Evolutionary conservation across 2,329 filamentous ascomycete genomes (phyloP).

Genomic region (Fusarium camptoceras): DNA sequence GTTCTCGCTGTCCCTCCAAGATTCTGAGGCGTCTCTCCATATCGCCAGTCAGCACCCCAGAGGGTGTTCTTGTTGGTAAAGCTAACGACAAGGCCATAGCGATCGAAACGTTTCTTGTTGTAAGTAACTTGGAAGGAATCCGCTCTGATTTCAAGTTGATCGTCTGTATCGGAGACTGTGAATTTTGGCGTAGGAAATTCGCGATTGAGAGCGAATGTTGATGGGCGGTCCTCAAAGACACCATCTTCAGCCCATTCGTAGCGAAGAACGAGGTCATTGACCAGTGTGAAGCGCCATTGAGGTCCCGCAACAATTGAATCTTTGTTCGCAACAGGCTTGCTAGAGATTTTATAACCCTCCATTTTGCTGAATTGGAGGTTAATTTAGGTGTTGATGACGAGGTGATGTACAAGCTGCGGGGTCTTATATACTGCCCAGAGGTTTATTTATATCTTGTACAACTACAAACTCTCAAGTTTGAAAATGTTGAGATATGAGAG

Average conservation of each 20-base stretch:
- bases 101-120: constrained; percentile 66
- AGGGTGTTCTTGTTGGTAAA: constrained; percentile 57
- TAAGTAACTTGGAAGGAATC: constrained; percentile 67
- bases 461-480: neutral
- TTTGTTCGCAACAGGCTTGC: constrained; percentile 34
- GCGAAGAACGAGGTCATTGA: constrained; percentile 67
- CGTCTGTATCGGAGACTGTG: constrained; percentile 58
- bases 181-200: constrained; percentile 58
- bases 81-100: constrained; percentile 60
- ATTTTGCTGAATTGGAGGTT: constrained; percentile 24
- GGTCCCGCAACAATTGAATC: constrained; percentile 33
- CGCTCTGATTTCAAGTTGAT: constrained; percentile 67
- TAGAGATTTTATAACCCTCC: constrained; percentile 37
- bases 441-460: neutral
- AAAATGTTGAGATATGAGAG: constrained; percentile 2
- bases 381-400: neutral
- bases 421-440: neutral
- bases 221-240: constrained; percentile 71
- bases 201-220: constrained; percentile 70
- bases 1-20: constrained; percentile 65
- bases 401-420: constrained; percentile 6
- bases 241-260: constrained; percentile 72
- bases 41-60: constrained; percentile 58
- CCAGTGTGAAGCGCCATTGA: constrained; percentile 69
- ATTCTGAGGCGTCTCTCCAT: constrained; percentile 57